These are phyloP conservation scores for Logfia minima DNA, from an alignment of 129 eudicot species.

Conservation along the genomic window DNA sequence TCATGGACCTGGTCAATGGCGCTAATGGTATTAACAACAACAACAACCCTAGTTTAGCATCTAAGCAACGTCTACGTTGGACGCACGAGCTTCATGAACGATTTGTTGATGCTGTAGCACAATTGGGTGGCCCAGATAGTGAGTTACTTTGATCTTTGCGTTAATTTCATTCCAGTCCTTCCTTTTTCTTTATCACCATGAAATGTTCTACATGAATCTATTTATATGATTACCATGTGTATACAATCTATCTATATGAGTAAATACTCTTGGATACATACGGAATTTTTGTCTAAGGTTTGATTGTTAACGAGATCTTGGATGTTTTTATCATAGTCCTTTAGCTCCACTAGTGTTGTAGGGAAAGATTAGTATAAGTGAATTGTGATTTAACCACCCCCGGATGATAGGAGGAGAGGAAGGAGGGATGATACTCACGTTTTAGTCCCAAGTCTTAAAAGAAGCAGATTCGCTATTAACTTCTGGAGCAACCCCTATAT, in stretches of 20 bases:
- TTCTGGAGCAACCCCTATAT: too few relatives aligned
- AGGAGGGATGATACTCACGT: too few relatives aligned
- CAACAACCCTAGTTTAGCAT: constrained; percentile 57
- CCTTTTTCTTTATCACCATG: background rate
- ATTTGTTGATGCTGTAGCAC: constrained; percentile 90
- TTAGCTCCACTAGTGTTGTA: background rate
- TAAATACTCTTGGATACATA: too few relatives aligned
- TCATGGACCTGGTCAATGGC: constrained; percentile 38
- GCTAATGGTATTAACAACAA: background rate
- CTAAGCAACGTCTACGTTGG: constrained; percentile 87
- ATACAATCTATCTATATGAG: too few relatives aligned
- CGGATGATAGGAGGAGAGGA: too few relatives aligned
- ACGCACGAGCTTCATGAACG: constrained; percentile 88
- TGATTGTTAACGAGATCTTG: background rate
- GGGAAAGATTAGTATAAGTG: background rate
- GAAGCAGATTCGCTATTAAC: too few relatives aligned
- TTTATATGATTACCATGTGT: background rate
- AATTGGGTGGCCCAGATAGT: constrained; percentile 89
- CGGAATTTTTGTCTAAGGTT: background rate
- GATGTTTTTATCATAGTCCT: background rate
- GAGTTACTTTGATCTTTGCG: constrained; percentile 39
- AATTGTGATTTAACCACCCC: background rate
- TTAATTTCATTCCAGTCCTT: background rate
- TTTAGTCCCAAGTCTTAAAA: too few relatives aligned
- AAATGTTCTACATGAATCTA: background rate